Evolutionary conservation across 169 alveolate species (phyloP), one percentile per base, ranked within the genome.

Genomic region (Cryptosporidium sp.): DNA sequence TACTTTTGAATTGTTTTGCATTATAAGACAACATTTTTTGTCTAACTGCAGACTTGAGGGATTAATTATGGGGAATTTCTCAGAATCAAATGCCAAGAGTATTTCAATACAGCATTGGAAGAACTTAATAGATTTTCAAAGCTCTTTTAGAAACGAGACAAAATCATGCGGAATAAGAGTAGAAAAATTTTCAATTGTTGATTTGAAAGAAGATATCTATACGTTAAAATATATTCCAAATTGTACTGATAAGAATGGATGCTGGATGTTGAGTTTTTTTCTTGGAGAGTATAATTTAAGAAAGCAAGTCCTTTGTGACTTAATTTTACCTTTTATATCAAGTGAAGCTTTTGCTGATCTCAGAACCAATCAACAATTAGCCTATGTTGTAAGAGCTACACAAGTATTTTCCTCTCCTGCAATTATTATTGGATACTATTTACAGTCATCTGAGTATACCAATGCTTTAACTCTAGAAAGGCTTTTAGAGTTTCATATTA

Each of bases 381-480:
- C 75, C 18, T 80, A 80, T 67, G 65, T 65, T 43, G 89, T 65
- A 4, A 80, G 68, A 48, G 62, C 69, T 18, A 62, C 75, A 29
- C 89, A 80, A 26, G n/a, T 80, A 65, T 62, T 80, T 21, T 59
- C 89, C 14, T 80, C 80, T 16, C 89, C 89, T 29, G 75, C 55
- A 23, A 59, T 62, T 9, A 48, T 80, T 61, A 48, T 80, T 26
- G 89, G 89, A 4, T 80, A 80, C 37, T 80, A 80, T n/a, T 37
- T 80, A 12, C 89, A 80, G 23, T 80, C 89, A 29, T 80, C 89
- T 59, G 89, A 80, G 39, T 80, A 45, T 43, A 80, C 59, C 9
- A 80, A 80, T 80, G 69, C 80, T n/a, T 35, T 80, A 41, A 67
- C 65, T 8, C 69, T 80, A 16, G 59, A 80, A 31, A 65, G 75